Evolutionary conservation across 352 stramenopile genomes (phyloP), one percentile per base, ranked within the genome.

Genomic region (Plasmopara halstedii): DNA sequence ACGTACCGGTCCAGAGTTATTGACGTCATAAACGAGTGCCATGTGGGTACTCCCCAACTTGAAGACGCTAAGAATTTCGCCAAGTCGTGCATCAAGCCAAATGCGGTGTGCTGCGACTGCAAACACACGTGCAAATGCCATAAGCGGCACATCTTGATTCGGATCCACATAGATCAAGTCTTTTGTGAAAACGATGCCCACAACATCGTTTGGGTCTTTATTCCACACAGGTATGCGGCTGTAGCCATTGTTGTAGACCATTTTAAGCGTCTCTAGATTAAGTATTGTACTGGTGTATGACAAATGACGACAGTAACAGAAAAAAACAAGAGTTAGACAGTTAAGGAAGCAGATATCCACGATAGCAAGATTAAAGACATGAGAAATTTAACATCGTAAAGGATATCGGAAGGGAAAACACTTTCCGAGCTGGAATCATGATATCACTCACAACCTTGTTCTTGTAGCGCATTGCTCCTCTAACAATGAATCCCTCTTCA

Each of bases 151-250:
- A 7, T 72, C 53, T 50, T 83, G 58, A 44, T 75, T 77, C 22
- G 78, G 78, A 43, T 89, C 71, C 22, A 85, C 73, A 50, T 83
- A 80, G 43, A 87, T 79, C 29, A 98, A 80, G 54, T 95, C 91
- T 60, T 98, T 98, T 50, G 88, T 90, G 40, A 98, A 83, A 23
- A 98, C 70, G 44, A 98, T 92, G 6, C 95, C 95, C 32, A 98
- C 81, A 43, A 98, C 88, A 54, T 97, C 94, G 66, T 98, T 95
- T 40, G 88, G 89, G 60, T 98, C 86, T 15, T 96, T 96, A 53
- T 95, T 84, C 63, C 92, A 98, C 10, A 98, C 94, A 0, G 95
- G 94, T 35, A 98, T 96, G 42, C 95, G 85, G 42, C 77, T 96
- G 64, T 97, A 98, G 35, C 93, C 89, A 29, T 60, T 86, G 56